Base-by-base conservation (phyloP, 768 basidiomycete genomes). In the Serendipita sp. region DNA sequence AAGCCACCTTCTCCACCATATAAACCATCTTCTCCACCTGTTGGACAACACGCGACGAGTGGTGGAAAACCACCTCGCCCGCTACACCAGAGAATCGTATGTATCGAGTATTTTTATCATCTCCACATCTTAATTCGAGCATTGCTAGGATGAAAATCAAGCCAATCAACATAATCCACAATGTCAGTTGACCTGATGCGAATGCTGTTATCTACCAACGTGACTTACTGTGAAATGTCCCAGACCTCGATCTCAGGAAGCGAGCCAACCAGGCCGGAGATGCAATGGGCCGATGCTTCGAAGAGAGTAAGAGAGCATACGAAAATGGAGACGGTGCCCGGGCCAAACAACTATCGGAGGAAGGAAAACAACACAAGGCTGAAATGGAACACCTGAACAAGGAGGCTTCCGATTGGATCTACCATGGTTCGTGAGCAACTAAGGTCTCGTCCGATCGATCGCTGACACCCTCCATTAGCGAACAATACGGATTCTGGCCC, bases 401-500 rank as follows among this genome's bases (percentile, higher is more conserved):
- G 66, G 75, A 93, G 72, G 95, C 94, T 1, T 84, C 86, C 66
- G 82, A 86, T 60, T 95, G 89, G 88, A 94, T 97, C 67, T 98
- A 86, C 73, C 73, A 77, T 67, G 84, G 89, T 89, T 67, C 60
- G 82, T 73, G 35, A 18, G 35, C 32, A 11, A 32, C 10, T 51
- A 51, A 16, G 8, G 18, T 38, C 4, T 24, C 34, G 13, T 3
- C 38, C 34, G 8, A 8, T 5, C 38, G 5, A 13, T 7, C 38
- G 8, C n/a, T 35, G 11, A 44, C 56, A 8, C 28, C 16, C 56
- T 16, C 56, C 67, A 5, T 5, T 41, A 89, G 88, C 86, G 73
- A 92, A 90, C 69, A 92, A 94, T 76, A 79, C 79, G 75, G 86
- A 88, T 66, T 84, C 85, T 63, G 73, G 80, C 65, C 79, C 80